Evolutionary conservation across 345 rosid genomes (phyloP).

Genomic region (Populus alba): DNA sequence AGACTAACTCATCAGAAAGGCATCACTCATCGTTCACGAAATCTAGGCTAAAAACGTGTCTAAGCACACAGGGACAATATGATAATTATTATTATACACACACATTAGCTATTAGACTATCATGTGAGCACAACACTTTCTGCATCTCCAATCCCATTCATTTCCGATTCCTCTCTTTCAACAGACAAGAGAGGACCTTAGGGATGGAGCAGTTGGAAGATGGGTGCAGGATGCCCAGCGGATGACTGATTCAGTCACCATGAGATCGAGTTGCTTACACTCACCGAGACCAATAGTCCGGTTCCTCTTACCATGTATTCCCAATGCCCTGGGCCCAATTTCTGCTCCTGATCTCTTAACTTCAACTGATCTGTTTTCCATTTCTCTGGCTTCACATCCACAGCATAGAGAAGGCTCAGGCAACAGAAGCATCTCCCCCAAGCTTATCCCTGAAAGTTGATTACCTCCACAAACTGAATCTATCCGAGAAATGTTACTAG

Average conservation of each 20-base stretch:
- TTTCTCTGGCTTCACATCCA: conserved; percentile 28
- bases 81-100: background rate
- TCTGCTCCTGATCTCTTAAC: conserved; percentile 36
- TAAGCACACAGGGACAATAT: background rate
- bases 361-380: conserved; percentile 30
- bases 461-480: conserved; percentile 40
- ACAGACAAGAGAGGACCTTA: conserved; percentile 58
- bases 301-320: conserved; percentile 52
- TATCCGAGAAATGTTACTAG: conserved; percentile 5
- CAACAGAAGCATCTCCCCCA: conserved; percentile 27
- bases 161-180: conserved; percentile 13
- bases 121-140: background rate
- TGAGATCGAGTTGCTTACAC: conserved; percentile 44
- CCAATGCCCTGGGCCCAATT: conserved; percentile 36
- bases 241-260: conserved; percentile 54
- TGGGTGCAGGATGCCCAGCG: conserved; percentile 68
- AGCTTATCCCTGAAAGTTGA: conserved; percentile 23
- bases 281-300: conserved; percentile 60
- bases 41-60: background rate
- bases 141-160: background rate
- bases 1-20: background rate
- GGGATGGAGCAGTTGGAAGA: conserved; percentile 49
- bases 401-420: conserved; percentile 25
- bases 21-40: conserved; percentile 9
- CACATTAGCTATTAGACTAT: background rate